These are phyloP conservation scores for Incumbomyces lentus DNA, from an alignment of 2,329 filamentous ascomycete genomes.

Conservation along the genomic window DNA sequence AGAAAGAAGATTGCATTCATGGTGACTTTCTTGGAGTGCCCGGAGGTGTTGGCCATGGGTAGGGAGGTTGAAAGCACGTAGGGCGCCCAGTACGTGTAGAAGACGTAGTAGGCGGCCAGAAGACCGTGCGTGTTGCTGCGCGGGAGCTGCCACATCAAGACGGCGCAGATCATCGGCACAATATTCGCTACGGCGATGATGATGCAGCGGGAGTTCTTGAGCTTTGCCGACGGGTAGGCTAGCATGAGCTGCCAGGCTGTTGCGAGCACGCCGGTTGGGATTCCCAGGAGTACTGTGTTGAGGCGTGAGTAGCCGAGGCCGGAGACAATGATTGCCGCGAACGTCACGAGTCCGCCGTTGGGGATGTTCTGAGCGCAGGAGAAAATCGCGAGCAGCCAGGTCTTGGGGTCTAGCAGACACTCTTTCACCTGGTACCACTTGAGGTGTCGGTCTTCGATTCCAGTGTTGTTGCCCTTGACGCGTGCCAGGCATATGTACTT, in stretches of 20 bases:
- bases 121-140: slow-evolving; percentile 26
- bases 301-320: slow-evolving; percentile 21
- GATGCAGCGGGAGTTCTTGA: slow-evolving; percentile 18
- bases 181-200: slow-evolving; percentile 22
- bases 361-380: slow-evolving; percentile 20
- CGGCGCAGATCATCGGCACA: slow-evolving; percentile 22
- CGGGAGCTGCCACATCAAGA: slow-evolving; percentile 28
- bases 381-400: slow-evolving; percentile 19
- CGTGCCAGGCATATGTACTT: slow-evolving; percentile 39
- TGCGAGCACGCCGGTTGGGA: slow-evolving; percentile 23
- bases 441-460: slow-evolving; percentile 16
- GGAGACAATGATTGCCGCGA: slow-evolving; percentile 23
- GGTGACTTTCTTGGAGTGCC: slow-evolving; percentile 33
- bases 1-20: slow-evolving; percentile 31
- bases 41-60: slow-evolving; percentile 25
- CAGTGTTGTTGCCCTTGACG: slow-evolving; percentile 15
- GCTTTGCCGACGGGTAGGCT: slow-evolving; percentile 11
- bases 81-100: slow-evolving; percentile 27
- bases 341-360: slow-evolving; percentile 24
- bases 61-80: slow-evolving; percentile 25
- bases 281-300: slow-evolving; percentile 21
- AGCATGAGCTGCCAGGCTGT: slow-evolving; percentile 21
- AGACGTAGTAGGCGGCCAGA: slow-evolving; percentile 31
- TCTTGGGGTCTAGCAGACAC: slow-evolving; percentile 27
- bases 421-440: slow-evolving; percentile 21